These are phyloP conservation scores for Codiaeum variegatum DNA, from an alignment of 441 rosid genomes.

Conservation along the genomic window DNA sequence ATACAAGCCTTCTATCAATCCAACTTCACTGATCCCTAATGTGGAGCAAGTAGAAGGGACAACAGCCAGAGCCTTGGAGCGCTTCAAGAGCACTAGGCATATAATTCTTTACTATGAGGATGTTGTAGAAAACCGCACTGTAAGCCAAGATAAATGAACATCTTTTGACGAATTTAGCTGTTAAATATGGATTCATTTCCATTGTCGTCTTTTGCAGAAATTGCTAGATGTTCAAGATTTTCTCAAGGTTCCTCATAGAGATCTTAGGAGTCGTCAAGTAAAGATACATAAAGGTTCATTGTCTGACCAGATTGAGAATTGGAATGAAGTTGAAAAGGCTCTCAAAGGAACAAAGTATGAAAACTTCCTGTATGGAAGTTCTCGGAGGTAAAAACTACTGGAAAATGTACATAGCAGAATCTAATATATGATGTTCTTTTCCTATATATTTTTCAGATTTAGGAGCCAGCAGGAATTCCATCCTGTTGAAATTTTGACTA, in stretches of 20 bases:
- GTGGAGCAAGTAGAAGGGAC: slow-evolving; percentile 65
- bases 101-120: slow-evolving; percentile 82
- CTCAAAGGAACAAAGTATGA: slow-evolving; percentile 66
- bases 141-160: slow-evolving; percentile 31
- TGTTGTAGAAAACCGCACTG: slow-evolving; percentile 71
- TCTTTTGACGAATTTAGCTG: background rate
- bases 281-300: slow-evolving; percentile 83
- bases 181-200: background rate
- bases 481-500: slow-evolving; percentile 45
- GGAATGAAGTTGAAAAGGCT: slow-evolving; percentile 61
- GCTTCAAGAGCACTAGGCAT: slow-evolving; percentile 78
- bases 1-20: slow-evolving; percentile 71
- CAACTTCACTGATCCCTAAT: slow-evolving; percentile 49
- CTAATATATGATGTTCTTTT: slow-evolving; percentile 7
- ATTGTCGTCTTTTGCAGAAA: slow-evolving; percentile 42
- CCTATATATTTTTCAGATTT: slow-evolving; percentile 20
- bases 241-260: slow-evolving; percentile 62
- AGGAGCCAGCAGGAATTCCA: slow-evolving; percentile 24
- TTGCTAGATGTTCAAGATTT: slow-evolving; percentile 72
- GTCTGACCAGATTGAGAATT: slow-evolving; percentile 59
- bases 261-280: slow-evolving; percentile 79
- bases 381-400: slow-evolving; percentile 39
- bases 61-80: slow-evolving; percentile 65
- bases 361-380: slow-evolving; percentile 50
- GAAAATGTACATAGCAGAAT: slow-evolving; percentile 29